phyloP scores from a whole-genome alignment of 768 basidiomycete species.

The Phaeotremella skinneri region DNA sequence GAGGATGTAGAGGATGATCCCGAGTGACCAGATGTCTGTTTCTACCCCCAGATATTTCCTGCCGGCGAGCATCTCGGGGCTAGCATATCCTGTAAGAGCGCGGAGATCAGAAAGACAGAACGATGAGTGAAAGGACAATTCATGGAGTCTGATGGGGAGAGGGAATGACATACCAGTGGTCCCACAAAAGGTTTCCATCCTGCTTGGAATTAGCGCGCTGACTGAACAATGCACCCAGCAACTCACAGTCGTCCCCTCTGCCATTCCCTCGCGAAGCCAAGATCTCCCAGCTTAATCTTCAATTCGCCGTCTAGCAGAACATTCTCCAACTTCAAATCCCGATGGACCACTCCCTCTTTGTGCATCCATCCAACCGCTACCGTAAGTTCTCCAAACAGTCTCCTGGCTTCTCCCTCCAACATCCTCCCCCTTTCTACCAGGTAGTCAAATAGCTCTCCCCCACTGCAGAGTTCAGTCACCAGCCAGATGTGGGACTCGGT shows the following conservation, averaged over 20 bases:
- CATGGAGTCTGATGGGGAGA: too few relatives aligned
- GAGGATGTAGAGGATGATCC: constrained; percentile 84
- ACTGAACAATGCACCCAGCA: neutral
- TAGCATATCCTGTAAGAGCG: constrained; percentile 59
- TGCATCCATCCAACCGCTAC: constrained; percentile 92
- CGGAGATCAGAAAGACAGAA: constrained; percentile 6
- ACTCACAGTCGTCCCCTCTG: constrained; percentile 44
- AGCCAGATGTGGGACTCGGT: constrained; percentile 96
- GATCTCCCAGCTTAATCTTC: constrained; percentile 88
- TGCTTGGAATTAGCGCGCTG: constrained; percentile 61
- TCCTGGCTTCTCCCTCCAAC: constrained; percentile 74
- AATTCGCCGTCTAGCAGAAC: constrained; percentile 86
- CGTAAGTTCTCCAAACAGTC: constrained; percentile 93
- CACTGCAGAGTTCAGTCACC: constrained; percentile 91
- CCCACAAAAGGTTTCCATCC: constrained; percentile 92
- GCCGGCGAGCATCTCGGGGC: constrained; percentile 86
- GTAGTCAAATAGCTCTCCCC: constrained; percentile 97
- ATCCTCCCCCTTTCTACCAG: constrained; percentile 90
- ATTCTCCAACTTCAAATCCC: constrained; percentile 95
- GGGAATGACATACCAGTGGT: constrained; percentile 67
- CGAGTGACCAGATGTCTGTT: constrained; percentile 94
- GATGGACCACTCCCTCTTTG: constrained; percentile 86
- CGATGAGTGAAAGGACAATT: neutral
- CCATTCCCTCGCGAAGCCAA: constrained; percentile 89
- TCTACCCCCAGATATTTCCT: constrained; percentile 87